Base-by-base conservation (phyloP, 2,329 filamentous ascomycete genomes). In the Cordyceps pruinosa region DNA sequence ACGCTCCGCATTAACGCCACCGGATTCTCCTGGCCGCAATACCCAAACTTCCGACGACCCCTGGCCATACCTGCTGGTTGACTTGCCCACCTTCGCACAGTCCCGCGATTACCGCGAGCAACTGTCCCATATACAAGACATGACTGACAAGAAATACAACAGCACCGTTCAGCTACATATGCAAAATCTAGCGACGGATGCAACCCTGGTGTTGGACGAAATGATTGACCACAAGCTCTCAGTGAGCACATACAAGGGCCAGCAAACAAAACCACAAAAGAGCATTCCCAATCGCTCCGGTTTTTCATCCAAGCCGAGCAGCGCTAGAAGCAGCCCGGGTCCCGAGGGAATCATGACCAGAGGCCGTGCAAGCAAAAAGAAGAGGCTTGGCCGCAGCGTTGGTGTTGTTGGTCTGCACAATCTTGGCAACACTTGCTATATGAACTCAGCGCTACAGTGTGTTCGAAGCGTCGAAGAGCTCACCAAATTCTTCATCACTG, bases 391-490 rank as follows among this genome's bases (percentile, higher is more conserved):
- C 10, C 84, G 85, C 60, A 83, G 84, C 13, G 73, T 85, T 34
- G 94, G 94, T 32, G 87, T 86, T 41, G 88, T 92, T 42, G 94
- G 94, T 34, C 76, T 99, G 53, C 85, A 83, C 61, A 99, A 99
- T 67, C 76, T 99, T 15, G 94, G 94, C 49, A 99, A 99, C 67
- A 97, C 94, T 0, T 99, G 94, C 73, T 99, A 99, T 74, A 97
- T 97, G 92, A 97, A 97, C 72, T 96, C 93, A 23, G 94, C 94
- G 10, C 77, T 97, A 56, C 94, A 99, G 69, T 99, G 94, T 69
- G 84, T 99, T 52, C 86, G 93, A 51, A 95, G 90, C 64, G 91
- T 97, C 0, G 90, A 96, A 68, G 94, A 99, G 71, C 75, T 99
- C 61, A 93, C 90, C 5, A 86, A 91, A 66, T 99, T 96, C 71